Evolutionary conservation across 352 stramenopile genomes (phyloP).

Genomic region (Thalassiosira livingstoniorum): DNA sequence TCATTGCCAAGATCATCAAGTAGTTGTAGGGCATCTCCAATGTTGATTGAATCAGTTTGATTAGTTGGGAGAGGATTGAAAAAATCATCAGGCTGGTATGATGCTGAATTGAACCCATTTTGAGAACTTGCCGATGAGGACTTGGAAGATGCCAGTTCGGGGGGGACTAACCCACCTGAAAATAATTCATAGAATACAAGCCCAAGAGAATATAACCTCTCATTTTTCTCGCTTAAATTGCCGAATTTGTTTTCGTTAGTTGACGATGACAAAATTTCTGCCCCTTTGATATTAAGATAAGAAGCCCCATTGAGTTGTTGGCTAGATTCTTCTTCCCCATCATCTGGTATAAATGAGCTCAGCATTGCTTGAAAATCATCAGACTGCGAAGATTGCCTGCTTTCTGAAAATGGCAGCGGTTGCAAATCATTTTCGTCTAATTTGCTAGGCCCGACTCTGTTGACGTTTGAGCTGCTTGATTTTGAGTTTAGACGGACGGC

Average conservation of each 20-base stretch:
- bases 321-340: not conserved
- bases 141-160: too few species aligned
- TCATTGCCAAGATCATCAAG: not conserved
- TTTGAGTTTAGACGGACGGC: too few species aligned
- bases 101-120: too few species aligned
- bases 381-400: not conserved
- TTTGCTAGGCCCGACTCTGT: too few species aligned
- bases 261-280: not conserved
- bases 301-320: not conserved
- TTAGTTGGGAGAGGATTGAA: not conserved
- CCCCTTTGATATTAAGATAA: not conserved
- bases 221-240: not conserved
- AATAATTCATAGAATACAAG: slow-evolving; percentile 32
- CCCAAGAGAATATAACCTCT: slow-evolving; percentile 18
- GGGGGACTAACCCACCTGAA: slow-evolving; percentile 11
- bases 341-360: not conserved
- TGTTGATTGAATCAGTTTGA: slow-evolving; percentile 3
- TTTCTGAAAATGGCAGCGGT: not conserved
- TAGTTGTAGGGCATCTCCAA: not conserved
- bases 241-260: not conserved
- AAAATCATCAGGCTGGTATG: not conserved
- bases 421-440: not conserved
- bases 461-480: too few species aligned
- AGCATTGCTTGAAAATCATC: not conserved
- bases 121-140: not conserved